These are phyloP conservation scores for Sicyos baderoa DNA, from an alignment of 306 rosid genomes.

Conservation along the genomic window DNA sequence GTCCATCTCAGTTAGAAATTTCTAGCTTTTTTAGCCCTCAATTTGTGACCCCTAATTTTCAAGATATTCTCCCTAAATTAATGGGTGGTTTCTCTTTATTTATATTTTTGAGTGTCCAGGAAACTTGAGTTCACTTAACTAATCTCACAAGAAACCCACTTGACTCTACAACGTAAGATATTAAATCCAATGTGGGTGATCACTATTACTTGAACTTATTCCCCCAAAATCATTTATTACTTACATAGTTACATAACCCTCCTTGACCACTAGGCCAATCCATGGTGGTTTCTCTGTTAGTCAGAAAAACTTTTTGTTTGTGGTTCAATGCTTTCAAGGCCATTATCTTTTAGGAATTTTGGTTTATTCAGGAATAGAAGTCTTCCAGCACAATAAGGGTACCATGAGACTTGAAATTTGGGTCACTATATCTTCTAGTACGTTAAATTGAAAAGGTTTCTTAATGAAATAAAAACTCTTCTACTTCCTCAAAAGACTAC, in stretches of 20 bases:
- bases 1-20: neutral
- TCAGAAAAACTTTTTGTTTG: neutral
- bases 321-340: slow-evolving; percentile 1
- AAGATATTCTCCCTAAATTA: neutral
- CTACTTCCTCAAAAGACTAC: neutral
- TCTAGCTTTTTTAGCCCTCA: slow-evolving; percentile 1
- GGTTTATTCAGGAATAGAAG: neutral
- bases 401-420: neutral
- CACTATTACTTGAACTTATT: too few species aligned
- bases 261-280: too few species aligned
- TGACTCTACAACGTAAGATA: too few species aligned
- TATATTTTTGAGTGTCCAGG: too few species aligned
- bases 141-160: too few species aligned
- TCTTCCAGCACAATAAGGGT: neutral
- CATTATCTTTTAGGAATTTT: neutral
- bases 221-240: too few species aligned
- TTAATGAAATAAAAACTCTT: neutral
- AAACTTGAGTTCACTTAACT: too few species aligned
- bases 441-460: neutral
- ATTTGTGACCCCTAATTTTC: neutral
- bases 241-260: too few species aligned
- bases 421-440: slow-evolving; percentile 7
- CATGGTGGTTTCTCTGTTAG: neutral
- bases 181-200: too few species aligned
- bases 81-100: neutral